Evolutionary conservation across 768 basidiomycete species (phyloP), one percentile per base, ranked within the genome.

Genomic region (Gautieria morchelliformis): DNA sequence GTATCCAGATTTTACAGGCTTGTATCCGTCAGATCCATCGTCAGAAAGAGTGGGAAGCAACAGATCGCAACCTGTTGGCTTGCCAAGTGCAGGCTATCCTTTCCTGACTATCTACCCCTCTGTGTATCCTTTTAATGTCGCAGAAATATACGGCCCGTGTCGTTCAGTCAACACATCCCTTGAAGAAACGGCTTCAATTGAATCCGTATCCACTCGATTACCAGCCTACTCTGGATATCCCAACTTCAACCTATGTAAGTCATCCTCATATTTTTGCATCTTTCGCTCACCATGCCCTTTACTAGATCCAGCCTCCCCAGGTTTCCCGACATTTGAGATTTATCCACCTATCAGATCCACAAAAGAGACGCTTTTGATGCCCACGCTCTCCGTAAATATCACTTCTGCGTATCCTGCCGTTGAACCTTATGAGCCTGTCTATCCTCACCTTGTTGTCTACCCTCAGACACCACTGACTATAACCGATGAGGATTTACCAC

Each of bases 71-170:
- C 33, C 58, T 24, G 49, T 64, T 58, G 49, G 48, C 52, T 30
- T 53, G 61, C 19, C 49, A 55, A 32, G 68, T 8, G 56, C 68
- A 17, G 60, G 67, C 33, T 79, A 78, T 62, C 77, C 78, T 30
- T 58, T 72, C 63, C 66, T 77, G 39, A 65, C 72, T 53, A 62
- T 76, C 22, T 78, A 78, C 64, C 75, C 76, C 35, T 41, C 61
- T 27, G 27, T 53, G 24, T 40, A 56, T 35, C 53, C 54, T 42
- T 40, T 41, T 24, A 48, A 48, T 41, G 24, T 60, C 44, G 37
- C 27, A 5, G 47, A 47, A 24, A 55, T 54, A 20, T 47, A 46
- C 35, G 22, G 48, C 24, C 48, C 48, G 9, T 14, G 9, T 49
- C 22, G 6, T 44, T 17, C 8, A 14, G 14, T 37, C 27, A 33